These are phyloP conservation scores for Hirsutella rhossiliensis DNA, from an alignment of 2,329 filamentous ascomycete species.

Conservation along the genomic window DNA sequence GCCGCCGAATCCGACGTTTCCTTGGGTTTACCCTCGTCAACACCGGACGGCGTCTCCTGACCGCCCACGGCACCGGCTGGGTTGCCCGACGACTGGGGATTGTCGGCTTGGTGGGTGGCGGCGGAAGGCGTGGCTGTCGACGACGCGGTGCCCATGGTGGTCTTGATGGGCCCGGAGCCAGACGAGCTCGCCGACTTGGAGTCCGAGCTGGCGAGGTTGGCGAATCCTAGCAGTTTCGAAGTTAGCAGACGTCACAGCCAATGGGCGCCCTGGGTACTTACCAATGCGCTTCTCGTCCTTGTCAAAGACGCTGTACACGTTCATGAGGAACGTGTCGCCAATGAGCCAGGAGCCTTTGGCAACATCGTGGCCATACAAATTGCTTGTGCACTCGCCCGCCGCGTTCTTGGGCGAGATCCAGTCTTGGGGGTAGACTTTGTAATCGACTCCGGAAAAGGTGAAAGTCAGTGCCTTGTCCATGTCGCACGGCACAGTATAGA, in stretches of 20 bases:
- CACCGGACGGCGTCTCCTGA: slow-evolving; percentile 6
- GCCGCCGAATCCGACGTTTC: slow-evolving; percentile 5
- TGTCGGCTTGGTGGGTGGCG: neutral
- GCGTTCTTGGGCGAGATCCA: slow-evolving; percentile 44
- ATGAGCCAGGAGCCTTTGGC: slow-evolving; percentile 63
- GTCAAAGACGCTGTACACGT: slow-evolving; percentile 81
- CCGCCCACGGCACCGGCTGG: slow-evolving; percentile 9
- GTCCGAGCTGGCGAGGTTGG: slow-evolving; percentile 4
- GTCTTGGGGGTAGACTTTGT: slow-evolving; percentile 56
- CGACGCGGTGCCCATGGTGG: neutral
- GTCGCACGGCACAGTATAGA: slow-evolving; percentile 63
- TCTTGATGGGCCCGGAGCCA: neutral
- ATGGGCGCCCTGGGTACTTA: slow-evolving; percentile 15
- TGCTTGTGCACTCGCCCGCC: slow-evolving; percentile 50
- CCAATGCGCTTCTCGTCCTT: slow-evolving; percentile 55
- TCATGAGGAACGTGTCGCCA: slow-evolving; percentile 79
- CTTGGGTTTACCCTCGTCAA: slow-evolving; percentile 2
- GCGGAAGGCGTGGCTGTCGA: neutral
- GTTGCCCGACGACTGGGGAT: neutral
- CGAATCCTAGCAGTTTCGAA: slow-evolving; percentile 1
- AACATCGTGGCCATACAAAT: slow-evolving; percentile 61
- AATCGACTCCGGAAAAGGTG: slow-evolving; percentile 55
- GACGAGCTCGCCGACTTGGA: neutral
- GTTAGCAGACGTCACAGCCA: neutral
- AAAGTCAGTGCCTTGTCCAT: slow-evolving; percentile 49